Conservation (phyloP, 805 yeast species). For the Candida hungchunana region DNA sequence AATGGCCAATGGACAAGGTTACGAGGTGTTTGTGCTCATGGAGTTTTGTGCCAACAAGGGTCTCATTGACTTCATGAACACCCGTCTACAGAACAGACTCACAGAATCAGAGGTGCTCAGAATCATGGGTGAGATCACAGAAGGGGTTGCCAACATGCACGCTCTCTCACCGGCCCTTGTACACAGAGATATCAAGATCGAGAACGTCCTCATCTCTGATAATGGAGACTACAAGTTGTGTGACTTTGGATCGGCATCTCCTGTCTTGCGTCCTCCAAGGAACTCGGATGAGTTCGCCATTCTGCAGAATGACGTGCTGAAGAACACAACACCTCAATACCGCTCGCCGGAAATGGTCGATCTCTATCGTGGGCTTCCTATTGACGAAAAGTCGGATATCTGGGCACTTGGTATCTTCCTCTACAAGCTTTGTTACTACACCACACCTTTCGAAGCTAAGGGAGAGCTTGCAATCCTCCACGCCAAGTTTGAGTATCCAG, state of each 20-base stretch:
- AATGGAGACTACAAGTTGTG: constrained; percentile 62
- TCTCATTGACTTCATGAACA: constrained; percentile 74
- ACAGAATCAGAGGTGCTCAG: constrained; percentile 63
- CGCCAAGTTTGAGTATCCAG: constrained; percentile 49
- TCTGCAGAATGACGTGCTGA: constrained; percentile 65
- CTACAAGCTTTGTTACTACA: constrained; percentile 74
- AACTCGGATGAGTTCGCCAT: constrained; percentile 54
- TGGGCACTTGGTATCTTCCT: constrained; percentile 83
- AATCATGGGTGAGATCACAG: constrained; percentile 65
- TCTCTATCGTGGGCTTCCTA: constrained; percentile 59
- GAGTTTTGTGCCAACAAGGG: constrained; percentile 76
- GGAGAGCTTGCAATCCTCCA: constrained; percentile 62
- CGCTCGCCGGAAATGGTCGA: constrained; percentile 85
- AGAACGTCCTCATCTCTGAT: constrained; percentile 64
- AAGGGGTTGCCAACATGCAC: constrained; percentile 78
- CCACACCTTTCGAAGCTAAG: constrained; percentile 73
- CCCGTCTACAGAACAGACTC: constrained; percentile 59
- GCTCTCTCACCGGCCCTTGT: constrained; percentile 64
- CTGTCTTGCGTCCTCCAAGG: constrained; percentile 57
- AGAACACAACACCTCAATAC: constrained; percentile 82
- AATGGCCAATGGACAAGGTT: constrained; percentile 46
- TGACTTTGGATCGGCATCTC: constrained; percentile 80
- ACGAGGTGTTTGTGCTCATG: constrained; percentile 77
- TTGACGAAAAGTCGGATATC: constrained; percentile 77
- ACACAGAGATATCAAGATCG: constrained; percentile 80